Percentiles rank a stretch among this genome's conserved stretches.
Conservation (phyloP, 2,329 filamentous ascomycete species). For the Alternaria sp. region DNA sequence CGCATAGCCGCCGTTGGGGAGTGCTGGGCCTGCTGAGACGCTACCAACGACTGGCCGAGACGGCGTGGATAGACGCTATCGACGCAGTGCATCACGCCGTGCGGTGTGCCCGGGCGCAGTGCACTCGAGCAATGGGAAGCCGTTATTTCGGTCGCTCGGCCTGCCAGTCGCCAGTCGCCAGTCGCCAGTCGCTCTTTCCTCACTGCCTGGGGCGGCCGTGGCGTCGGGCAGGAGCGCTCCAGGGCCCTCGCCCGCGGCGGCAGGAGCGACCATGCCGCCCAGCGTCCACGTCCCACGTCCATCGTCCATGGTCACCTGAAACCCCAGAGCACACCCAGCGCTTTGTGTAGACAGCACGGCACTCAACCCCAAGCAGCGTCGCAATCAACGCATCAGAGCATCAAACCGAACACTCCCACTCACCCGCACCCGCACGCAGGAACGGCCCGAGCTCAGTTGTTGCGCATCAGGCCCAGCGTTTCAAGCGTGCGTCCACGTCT, state of each 20-base stretch:
- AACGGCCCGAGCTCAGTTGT: slow-evolving; percentile 24
- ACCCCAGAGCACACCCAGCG: slow-evolving; percentile 7
- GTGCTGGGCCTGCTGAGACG: slow-evolving; percentile 18
- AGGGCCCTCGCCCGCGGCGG: slow-evolving; percentile 14
- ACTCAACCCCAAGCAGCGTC: not conserved
- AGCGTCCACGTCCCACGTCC: too few species aligned
- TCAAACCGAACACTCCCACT: slow-evolving; percentile 9
- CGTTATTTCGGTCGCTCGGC: slow-evolving; percentile 19
- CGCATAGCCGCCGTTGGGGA: slow-evolving; percentile 39
- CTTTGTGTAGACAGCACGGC: slow-evolving; percentile 16
- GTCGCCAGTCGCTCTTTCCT: slow-evolving; percentile 7
- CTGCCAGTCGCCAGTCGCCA: slow-evolving; percentile 12
- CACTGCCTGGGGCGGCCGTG: not conserved
- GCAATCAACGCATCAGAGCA: slow-evolving; percentile 10
- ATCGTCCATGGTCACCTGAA: not conserved
- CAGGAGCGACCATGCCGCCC: slow-evolving; percentile 11
- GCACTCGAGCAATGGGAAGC: slow-evolving; percentile 38
- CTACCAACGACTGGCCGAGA: slow-evolving; percentile 36
- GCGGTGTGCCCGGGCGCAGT: slow-evolving; percentile 35
- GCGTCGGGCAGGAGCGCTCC: slow-evolving; percentile 10
- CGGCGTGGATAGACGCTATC: slow-evolving; percentile 36
- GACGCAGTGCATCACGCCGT: slow-evolving; percentile 31
- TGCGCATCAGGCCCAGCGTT: slow-evolving; percentile 38
- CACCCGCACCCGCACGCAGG: slow-evolving; percentile 24
- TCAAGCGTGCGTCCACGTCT: slow-evolving; percentile 30